Evolutionary conservation across 345 rosid species (phyloP).

Genomic region (Eucalyptus regnans): DNA sequence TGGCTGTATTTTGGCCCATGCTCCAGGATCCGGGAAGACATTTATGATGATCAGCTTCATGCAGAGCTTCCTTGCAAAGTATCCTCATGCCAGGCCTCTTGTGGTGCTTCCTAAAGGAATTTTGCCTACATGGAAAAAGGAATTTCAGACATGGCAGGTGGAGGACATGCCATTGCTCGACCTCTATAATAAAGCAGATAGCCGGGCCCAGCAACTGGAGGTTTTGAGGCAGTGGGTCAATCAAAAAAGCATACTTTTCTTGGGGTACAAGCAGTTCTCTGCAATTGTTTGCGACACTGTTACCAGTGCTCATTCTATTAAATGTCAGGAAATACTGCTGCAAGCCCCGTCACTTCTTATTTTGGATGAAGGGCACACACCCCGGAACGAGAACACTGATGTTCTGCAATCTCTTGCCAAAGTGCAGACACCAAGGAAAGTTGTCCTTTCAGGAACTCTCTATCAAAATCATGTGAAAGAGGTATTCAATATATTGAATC

Average conservation of each 20-base stretch:
- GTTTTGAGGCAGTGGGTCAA: conserved; percentile 63
- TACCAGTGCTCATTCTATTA: conserved; percentile 4
- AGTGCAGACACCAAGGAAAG: conserved; percentile 70
- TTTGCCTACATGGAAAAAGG: conserved; percentile 78
- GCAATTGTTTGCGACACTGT: conserved; percentile 52
- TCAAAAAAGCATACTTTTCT: conserved; percentile 62
- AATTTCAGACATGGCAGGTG: conserved; percentile 70
- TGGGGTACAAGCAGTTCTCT: conserved; percentile 85
- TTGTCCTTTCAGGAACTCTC: conserved; percentile 83
- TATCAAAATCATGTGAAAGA: conserved; percentile 86
- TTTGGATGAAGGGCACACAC: conserved; percentile 87
- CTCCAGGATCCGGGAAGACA: conserved; percentile 97
- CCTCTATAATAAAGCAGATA: conserved; percentile 71
- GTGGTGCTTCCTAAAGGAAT: conserved; percentile 87
- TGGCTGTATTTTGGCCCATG: conserved; percentile 93
- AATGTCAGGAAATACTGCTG: conserved; percentile 60
- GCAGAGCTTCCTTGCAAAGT: conserved; percentile 79
- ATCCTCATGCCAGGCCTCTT: conserved; percentile 69
- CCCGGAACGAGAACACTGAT: conserved; percentile 72
- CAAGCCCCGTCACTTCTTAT: conserved; percentile 65
- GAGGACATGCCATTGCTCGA: conserved; percentile 62
- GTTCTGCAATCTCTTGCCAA: conserved; percentile 67
- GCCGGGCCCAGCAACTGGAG: conserved; percentile 51
- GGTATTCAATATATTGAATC: conserved; percentile 77
- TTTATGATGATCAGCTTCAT: conserved; percentile 84